phyloP scores from a whole-genome alignment of 768 basidiomycete genomes.

The Tricholoma sp. region DNA sequence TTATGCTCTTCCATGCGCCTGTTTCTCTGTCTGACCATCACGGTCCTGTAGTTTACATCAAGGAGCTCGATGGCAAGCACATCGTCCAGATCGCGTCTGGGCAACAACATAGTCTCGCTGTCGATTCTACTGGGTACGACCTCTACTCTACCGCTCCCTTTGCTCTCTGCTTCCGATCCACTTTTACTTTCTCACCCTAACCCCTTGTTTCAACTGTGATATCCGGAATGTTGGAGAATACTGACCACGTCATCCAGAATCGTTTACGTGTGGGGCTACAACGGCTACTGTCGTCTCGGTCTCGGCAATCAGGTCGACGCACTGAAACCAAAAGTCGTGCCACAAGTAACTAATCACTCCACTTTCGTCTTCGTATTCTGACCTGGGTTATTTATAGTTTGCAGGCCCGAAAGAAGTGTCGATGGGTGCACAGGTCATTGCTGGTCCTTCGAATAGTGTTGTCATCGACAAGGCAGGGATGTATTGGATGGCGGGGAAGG shows the following conservation, averaged over 20 bases:
- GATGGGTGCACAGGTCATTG: constrained; percentile 60
- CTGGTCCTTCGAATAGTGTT: constrained; percentile 81
- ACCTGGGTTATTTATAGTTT: constrained; percentile 43
- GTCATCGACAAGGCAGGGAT: constrained; percentile 82
- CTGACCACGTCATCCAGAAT: constrained; percentile 33
- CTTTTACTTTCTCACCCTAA: neutral
- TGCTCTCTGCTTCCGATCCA: neutral
- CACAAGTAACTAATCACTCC: constrained; percentile 44
- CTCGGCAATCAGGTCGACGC: constrained; percentile 81
- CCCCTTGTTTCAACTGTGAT: neutral
- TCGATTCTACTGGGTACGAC: constrained; percentile 50
- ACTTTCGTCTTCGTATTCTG: constrained; percentile 3
- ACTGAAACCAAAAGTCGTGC: constrained; percentile 77
- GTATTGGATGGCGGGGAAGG: constrained; percentile 86
- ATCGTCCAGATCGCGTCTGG: constrained; percentile 84
- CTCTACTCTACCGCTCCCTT: neutral
- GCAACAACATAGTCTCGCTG: constrained; percentile 79
- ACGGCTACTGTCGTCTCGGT: constrained; percentile 88
- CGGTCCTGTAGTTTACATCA: constrained; percentile 54
- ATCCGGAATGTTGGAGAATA: neutral
- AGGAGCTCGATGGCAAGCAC: constrained; percentile 69
- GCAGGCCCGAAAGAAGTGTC: constrained; percentile 62
- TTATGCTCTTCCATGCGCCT: neutral
- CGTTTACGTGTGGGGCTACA: constrained; percentile 85
- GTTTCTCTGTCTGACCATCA: neutral